Conservation (phyloP, 2,329 filamentous ascomycete species). For the Sordariomycetes sp. region DNA sequence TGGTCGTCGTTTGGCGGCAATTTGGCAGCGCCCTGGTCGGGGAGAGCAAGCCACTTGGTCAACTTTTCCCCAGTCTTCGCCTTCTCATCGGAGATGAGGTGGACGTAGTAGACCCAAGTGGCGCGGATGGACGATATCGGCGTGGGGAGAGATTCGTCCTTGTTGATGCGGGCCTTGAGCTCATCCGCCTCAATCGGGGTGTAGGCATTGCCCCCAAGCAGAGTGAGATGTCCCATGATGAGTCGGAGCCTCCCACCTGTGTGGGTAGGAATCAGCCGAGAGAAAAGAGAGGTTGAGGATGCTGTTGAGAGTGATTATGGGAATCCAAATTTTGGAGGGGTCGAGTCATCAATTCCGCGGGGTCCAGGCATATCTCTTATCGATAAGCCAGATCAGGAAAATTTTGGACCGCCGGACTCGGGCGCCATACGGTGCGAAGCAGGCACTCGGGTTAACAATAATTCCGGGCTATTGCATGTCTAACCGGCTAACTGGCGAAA, state of each 20-base stretch:
- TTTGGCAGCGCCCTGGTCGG: constrained; percentile 3
- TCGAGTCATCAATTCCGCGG: neutral
- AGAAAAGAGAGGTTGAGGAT: neutral
- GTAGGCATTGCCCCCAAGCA: constrained; percentile 38
- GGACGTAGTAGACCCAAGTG: constrained; percentile 57
- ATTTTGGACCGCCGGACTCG: neutral
- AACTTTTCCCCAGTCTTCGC: constrained; percentile 21
- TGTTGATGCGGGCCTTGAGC: constrained; percentile 32
- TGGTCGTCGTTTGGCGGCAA: constrained; percentile 25
- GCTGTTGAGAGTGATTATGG: neutral
- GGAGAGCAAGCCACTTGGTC: constrained; percentile 10
- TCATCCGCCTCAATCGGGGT: constrained; percentile 31
- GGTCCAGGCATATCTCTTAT: neutral
- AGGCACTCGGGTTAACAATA: neutral
- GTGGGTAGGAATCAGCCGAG: neutral
- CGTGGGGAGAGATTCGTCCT: constrained; percentile 19
- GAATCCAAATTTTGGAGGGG: neutral
- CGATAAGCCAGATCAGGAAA: neutral
- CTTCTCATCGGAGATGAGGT: constrained; percentile 38
- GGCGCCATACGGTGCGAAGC: neutral
- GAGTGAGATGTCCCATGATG: constrained; percentile 15
- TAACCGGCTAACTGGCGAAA: too few relatives aligned
- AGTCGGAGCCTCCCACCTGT: neutral
- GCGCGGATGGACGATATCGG: constrained; percentile 39
- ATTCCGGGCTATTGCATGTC: too few relatives aligned